Conservation (phyloP, 2,329 filamentous ascomycete species). For the Fusarium phyllophilum region DNA sequence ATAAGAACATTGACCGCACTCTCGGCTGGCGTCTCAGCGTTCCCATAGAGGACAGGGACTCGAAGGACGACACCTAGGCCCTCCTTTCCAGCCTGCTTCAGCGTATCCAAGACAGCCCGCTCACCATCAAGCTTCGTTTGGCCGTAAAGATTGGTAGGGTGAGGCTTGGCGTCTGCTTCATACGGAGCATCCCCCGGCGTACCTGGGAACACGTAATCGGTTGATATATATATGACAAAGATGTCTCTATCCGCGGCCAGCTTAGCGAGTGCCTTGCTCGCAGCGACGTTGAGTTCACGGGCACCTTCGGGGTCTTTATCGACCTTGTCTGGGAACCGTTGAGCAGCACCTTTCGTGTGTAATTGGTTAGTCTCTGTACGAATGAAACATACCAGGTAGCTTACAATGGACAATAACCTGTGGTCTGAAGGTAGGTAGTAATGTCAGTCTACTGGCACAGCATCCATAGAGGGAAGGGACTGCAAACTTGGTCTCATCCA, state of each 20-base stretch:
- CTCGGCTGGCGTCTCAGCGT: conserved; percentile 75
- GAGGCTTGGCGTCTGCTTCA: conserved; percentile 68
- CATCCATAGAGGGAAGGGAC: neutral
- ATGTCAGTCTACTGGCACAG: conserved; percentile 7
- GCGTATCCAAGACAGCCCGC: conserved; percentile 72
- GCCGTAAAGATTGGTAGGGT: conserved; percentile 80
- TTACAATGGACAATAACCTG: conserved; percentile 84
- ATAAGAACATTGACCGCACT: conserved; percentile 86
- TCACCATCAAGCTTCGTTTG: conserved; percentile 71
- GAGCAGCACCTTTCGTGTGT: conserved; percentile 74
- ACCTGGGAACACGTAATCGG: conserved; percentile 83
- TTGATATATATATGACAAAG: conserved; percentile 81
- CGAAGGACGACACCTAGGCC: conserved; percentile 76
- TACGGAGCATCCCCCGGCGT: conserved; percentile 85
- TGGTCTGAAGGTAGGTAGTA: conserved; percentile 60
- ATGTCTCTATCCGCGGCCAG: conserved; percentile 70
- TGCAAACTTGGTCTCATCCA: conserved; percentile 65
- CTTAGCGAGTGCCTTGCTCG: conserved; percentile 72
- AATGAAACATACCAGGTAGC: conserved; percentile 39
- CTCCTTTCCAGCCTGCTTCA: conserved; percentile 56
- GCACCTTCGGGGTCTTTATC: conserved; percentile 82
- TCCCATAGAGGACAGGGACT: conserved; percentile 86
- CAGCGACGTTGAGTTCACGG: conserved; percentile 76
- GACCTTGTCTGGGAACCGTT: conserved; percentile 88
- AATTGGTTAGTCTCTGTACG: conserved; percentile 27